phyloP scores from a whole-genome alignment of 164 flowering plant species.

The Chimonanthus praecox region DNA sequence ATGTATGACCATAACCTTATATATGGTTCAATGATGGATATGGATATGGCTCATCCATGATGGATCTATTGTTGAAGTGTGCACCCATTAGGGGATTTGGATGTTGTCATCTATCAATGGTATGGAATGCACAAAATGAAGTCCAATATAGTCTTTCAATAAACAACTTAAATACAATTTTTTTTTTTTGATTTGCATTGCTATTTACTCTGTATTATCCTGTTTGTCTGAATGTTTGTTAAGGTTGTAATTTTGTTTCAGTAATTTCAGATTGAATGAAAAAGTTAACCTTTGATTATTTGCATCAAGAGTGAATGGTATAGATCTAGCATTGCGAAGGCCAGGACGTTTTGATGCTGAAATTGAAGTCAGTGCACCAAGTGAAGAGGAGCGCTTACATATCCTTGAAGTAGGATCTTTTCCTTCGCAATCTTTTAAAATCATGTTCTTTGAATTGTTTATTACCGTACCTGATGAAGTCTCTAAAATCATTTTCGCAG shows the following conservation, averaged over 20 bases:
- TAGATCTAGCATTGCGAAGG: conserved; percentile 89
- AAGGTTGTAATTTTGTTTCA: neutral
- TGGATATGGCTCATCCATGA: no score
- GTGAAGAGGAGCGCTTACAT: conserved; percentile 68
- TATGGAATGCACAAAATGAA: no score
- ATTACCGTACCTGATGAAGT: no score
- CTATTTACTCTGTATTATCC: neutral
- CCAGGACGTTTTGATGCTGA: conserved; percentile 86
- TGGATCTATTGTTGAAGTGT: no score
- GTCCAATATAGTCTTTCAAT: no score
- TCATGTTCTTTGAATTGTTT: neutral
- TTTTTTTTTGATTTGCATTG: no score
- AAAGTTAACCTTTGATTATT: neutral
- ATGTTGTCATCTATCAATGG: no score
- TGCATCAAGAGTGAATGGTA: conserved; percentile 58
- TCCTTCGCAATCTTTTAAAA: neutral
- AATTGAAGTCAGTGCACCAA: conserved; percentile 85
- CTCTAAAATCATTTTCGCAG: neutral
- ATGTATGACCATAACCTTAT: no score
- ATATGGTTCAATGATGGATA: no score
- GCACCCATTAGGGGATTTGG: no score
- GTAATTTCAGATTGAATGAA: neutral
- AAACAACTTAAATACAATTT: no score
- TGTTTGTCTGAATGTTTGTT: neutral
- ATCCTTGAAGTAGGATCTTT: conserved; percentile 54